Evolutionary conservation across 768 basidiomycete species (phyloP), one percentile per base, ranked within the genome.

Genomic region (Boletus fagicola): DNA sequence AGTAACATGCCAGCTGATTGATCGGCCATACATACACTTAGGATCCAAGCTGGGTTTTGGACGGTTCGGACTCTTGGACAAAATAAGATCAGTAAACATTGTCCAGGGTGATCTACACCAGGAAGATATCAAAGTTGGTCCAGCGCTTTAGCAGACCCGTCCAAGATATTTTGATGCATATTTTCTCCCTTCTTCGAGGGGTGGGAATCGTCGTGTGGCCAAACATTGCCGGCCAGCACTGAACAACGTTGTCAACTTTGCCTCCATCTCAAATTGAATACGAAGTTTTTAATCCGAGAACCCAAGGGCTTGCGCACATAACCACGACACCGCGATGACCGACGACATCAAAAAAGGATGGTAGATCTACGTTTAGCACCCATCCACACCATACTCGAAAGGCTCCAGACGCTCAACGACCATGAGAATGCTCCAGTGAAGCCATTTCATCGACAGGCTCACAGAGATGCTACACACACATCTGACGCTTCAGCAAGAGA

Each of bases 391-490:
- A 15, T 35, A n/a, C 18, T 50, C 18, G 15, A 36, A 30, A 30
- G 4, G 4, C 8, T 22, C 20, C 38, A 9, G 15, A 39, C 3
- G 22, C n/a, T 56, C 50, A 60, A 30, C 18, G 45, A 44, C 36
- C 11, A 15, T 49, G 56, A 11, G 28, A 49, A 33, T 62, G 50
- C 1, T 42, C 26, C 43, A 55, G 3, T 5, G 59, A 42, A 16
- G 51, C 49, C 0, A 9, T 4, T 26, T 38, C 15, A 18, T 62
- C 60, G 10, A 55, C 36, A n/a, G 58, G 54, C 9, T 31, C 56
- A 12, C 63, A 63, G 0, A 39, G 24, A 38, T 59, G 63, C 57
- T 59, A 51, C 18, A 39, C 11, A 3, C 31, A 1, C 11, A 33
- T 13, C 12, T 12, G 12, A 12, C 5, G 33, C 33, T 12, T 54